A percentile compares a stretch with the other conserved stretches of the same genome.
Conservation (phyloP, 1,284 basidiomycete species). For the Agroathelia rolfsii region DNA sequence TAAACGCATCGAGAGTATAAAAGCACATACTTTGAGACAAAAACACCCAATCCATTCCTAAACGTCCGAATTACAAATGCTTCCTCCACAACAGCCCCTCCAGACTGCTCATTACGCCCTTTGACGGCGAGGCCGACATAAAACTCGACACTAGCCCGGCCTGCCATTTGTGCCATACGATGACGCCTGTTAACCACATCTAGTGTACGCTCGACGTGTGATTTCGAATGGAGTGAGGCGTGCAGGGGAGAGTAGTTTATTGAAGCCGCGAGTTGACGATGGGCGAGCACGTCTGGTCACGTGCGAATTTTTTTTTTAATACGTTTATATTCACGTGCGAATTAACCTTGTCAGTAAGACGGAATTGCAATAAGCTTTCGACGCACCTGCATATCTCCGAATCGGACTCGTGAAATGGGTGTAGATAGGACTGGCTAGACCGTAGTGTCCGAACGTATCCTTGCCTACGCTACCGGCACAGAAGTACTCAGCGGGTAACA, state of each 20-base stretch:
- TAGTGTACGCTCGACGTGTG: slow-evolving; percentile 82
- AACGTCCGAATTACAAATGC: slow-evolving; percentile 95
- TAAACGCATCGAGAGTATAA: slow-evolving; percentile 5
- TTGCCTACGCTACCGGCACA: slow-evolving; percentile 88
- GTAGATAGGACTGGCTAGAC: slow-evolving; percentile 92
- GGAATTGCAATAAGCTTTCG: slow-evolving; percentile 1
- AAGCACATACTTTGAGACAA: slow-evolving; percentile 77
- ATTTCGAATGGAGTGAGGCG: slow-evolving; percentile 79
- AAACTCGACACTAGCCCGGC: slow-evolving; percentile 93
- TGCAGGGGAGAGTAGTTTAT: slow-evolving; percentile 83
- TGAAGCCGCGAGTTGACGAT: slow-evolving; percentile 88
- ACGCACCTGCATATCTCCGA: slow-evolving; percentile 81
- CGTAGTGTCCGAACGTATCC: slow-evolving; percentile 95
- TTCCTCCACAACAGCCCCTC: slow-evolving; percentile 59
- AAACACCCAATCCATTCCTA: slow-evolving; percentile 91
- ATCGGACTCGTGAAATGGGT: slow-evolving; percentile 98
- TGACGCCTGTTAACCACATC: slow-evolving; percentile 89
- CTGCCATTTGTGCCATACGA: slow-evolving; percentile 94
- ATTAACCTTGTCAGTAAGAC: no score
- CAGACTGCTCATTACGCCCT: slow-evolving; percentile 42
- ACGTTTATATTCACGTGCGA: no score
- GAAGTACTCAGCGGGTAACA: slow-evolving; percentile 98
- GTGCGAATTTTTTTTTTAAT: slow-evolving; percentile 13
- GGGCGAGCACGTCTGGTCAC: slow-evolving; percentile 76
- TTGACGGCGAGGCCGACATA: slow-evolving; percentile 92